Evolutionary conservation across 352 stramenopile genomes (phyloP).

Genomic region (Peronospora destructor): DNA sequence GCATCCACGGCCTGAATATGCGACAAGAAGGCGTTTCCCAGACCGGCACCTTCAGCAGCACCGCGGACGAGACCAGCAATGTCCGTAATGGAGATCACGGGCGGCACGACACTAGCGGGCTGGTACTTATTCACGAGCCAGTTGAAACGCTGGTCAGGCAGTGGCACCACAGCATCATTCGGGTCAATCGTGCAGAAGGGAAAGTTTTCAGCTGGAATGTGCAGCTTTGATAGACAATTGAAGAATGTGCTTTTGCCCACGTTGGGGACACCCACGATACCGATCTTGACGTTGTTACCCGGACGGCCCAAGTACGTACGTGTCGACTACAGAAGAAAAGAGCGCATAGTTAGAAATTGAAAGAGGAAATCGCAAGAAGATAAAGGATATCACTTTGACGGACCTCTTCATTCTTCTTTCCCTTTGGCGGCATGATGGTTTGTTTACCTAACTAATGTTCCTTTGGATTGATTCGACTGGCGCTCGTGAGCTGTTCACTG

Average conservation of each 20-base stretch:
- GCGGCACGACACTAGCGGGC: conserved; percentile 91
- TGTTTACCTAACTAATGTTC: background rate
- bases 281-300: conserved; percentile 95
- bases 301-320: conserved; percentile 78
- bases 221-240: conserved; percentile 95
- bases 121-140: conserved; percentile 96
- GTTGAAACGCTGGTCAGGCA: conserved; percentile 98
- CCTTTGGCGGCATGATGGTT: conserved; percentile 61
- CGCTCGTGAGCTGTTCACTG: conserved; percentile 14
- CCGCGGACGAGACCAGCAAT: conserved; percentile 98
- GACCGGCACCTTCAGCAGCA: conserved; percentile 94
- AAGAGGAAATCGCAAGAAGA: background rate
- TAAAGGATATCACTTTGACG: background rate
- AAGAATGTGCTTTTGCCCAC: conserved; percentile 99
- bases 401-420: conserved; percentile 78
- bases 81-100: conserved; percentile 97
- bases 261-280: conserved; percentile 99
- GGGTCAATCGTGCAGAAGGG: conserved; percentile 99
- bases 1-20: conserved; percentile 99
- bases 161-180: conserved; percentile 94
- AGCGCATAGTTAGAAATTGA: background rate
- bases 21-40: conserved; percentile 99
- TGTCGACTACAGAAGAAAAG: conserved; percentile 23
- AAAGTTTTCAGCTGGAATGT: conserved; percentile 89
- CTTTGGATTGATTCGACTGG: conserved; percentile 19